Evolutionary conservation across 768 basidiomycete species (phyloP), one percentile per base, ranked within the genome.

Genomic region (Naganishia randhawae): DNA sequence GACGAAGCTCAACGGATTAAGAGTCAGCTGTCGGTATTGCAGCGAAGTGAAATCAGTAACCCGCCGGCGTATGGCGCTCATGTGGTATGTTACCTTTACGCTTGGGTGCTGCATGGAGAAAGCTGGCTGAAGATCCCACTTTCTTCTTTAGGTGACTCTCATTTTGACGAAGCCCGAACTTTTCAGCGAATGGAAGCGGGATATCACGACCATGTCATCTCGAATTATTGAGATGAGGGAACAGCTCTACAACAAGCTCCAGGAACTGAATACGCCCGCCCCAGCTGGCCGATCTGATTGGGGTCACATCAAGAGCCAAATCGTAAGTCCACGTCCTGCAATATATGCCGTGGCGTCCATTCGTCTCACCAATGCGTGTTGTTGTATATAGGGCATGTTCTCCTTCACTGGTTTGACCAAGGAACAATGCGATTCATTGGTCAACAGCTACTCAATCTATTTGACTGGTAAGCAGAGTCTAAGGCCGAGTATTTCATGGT

Each of bases 21-120:
- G 82, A 91, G 89, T 74, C 94, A 96, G 82, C 82, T 96, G 69
- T 73, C 67, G 25, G 70, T 74, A 64, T 66, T 76, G 45, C 69
- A 73, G 31, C 72, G 73, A 45, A 65, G 69, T 41, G 73, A 73
- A 54, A 71, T 74, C 48, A 73, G 76, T 41, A 95, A 93, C 77
- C 92, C 95, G 27, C 92, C 93, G 1, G 85, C 89, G 17, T 87
- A 93, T 76, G 94, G 95, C 45, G 95, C 94, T 16, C 87, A 91
- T 27, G 66, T 76, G 19, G 72, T 74, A 42, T 63, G 69, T 63
- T 22, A 25, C 1, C n/a, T 29, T 2, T 22, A 2, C 27, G 14
- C 14, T 17, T 32, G 31, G 25, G 6, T 22, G 22, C 32, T 42
- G 4, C 4, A 42, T 42, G 5, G 19, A 29, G 13, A n/a, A 39